Base-by-base conservation (phyloP, 495 filamentous ascomycete genomes). In the Bacidia rubella region DNA sequence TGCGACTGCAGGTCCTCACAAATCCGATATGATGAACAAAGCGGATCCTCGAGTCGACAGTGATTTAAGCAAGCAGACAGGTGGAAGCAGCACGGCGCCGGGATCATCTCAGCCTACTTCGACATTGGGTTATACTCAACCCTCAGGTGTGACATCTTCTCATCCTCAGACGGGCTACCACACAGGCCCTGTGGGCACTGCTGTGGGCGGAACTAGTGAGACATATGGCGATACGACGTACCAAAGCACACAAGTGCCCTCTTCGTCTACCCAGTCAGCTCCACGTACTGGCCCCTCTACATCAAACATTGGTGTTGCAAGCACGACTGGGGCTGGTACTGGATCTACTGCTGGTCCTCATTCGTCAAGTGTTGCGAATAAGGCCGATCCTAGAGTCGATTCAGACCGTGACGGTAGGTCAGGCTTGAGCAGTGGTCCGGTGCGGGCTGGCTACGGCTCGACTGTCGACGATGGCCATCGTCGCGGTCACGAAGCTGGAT, bases 301-400 rank as follows among this genome's bases (percentile, higher is more conserved):
- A 9, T 44, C 41, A 17, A 44, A 44, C 17, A 9, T 44, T 44
- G 41, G 41, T 9, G 5, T 44, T 9, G 41, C 41, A 22, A 22
- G 41, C 20, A 44, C 41, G 17, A 44, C 41, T 17, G 17, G 41
- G 5, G 66, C 74, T 77, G 57, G 57, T 56, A 46, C 29, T 23
- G 52, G 52, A 9, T 52, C 57, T 17, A 61, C 63, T 23, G 61
- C 61, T 32, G 66, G 65, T 1, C 64, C 64, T 20, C 70, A 73
- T 51, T 54, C 59, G 22, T 68, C 68, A 10, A 67, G 70, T 44
- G 5, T 63, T n/a, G 60, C 59, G 23, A 77, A 75, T 52, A 71
- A 71, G 57, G 47, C 67, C 22, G 75, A 78, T 54, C 74, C 75
- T 32, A 68, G 70, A 38, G 71, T 76, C 0, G 74, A 76, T 54